phyloP scores from a whole-genome alignment of 495 filamentous ascomycete genomes.

The Xanthoparmelia taractica region DNA sequence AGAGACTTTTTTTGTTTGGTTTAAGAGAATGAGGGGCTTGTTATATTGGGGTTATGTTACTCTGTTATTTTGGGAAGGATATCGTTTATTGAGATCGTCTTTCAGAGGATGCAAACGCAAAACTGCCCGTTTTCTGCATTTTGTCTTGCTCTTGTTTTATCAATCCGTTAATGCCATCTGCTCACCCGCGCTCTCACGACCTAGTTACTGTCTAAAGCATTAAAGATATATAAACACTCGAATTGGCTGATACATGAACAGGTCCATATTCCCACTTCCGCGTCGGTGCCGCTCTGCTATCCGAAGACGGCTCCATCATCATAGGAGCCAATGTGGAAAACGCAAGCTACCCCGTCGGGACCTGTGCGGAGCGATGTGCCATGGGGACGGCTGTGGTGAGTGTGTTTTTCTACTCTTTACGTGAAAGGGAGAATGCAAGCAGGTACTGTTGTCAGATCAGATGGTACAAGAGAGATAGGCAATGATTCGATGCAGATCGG shows the following conservation, averaged over 20 bases:
- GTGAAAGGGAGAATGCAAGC: too few relatives aligned
- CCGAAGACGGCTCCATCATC: conserved; percentile 51
- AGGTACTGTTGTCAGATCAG: too few relatives aligned
- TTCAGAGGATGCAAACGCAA: too few relatives aligned
- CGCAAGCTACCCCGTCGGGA: conserved; percentile 82
- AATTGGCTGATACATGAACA: conserved; percentile 23
- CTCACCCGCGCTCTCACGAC: neutral
- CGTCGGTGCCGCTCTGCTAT: conserved; percentile 77
- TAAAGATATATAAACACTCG: neutral
- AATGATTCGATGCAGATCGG: too few relatives aligned
- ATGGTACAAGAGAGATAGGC: too few relatives aligned
- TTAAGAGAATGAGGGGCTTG: too few relatives aligned
- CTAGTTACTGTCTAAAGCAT: neutral
- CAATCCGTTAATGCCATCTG: neutral
- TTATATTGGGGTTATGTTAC: too few relatives aligned
- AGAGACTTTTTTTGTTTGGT: too few relatives aligned
- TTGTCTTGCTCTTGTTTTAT: neutral
- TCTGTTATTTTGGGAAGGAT: too few relatives aligned
- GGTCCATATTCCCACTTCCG: conserved; percentile 90
- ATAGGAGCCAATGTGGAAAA: conserved; percentile 90
- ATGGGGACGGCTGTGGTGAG: conserved; percentile 69
- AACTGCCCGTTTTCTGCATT: too few relatives aligned
- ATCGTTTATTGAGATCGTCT: too few relatives aligned
- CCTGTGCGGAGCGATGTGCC: conserved; percentile 87
- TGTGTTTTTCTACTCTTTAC: conserved; percentile 19